Conservation (phyloP, 139 green algal species). For the Chlorella vulgaris region DNA sequence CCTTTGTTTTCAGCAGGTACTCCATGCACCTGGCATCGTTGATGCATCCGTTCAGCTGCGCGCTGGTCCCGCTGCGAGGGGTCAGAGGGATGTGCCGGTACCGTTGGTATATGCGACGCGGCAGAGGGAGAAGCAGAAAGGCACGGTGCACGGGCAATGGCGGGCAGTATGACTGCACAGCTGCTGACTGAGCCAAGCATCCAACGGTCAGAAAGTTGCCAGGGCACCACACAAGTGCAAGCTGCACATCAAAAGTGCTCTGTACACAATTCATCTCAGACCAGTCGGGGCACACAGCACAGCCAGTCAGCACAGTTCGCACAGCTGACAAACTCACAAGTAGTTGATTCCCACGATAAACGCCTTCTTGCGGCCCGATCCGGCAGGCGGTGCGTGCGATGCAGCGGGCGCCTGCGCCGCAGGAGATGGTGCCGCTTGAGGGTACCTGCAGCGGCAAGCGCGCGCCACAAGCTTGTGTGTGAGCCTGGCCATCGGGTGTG, state of each 20-base stretch:
- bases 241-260: too few species aligned
- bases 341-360: slow-evolving; percentile 54
- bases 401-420: not conserved
- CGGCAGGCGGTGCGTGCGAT: slow-evolving; percentile 7
- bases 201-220: too few species aligned
- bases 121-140: not conserved
- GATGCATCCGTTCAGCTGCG: slow-evolving; percentile 58
- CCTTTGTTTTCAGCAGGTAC: slow-evolving; percentile 43
- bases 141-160: too few species aligned
- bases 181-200: too few species aligned
- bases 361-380: slow-evolving; percentile 35
- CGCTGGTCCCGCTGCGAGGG: slow-evolving; percentile 37
- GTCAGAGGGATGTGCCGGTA: not conserved
- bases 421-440: not conserved
- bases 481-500: too few species aligned
- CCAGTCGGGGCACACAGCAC: too few species aligned
- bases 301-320: too few species aligned
- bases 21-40: slow-evolving; percentile 60
- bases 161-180: too few species aligned
- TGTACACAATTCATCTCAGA: too few species aligned
- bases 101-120: not conserved
- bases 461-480: too few species aligned
- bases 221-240: too few species aligned
- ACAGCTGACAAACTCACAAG: slow-evolving; percentile 15
- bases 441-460: not conserved